These are phyloP conservation scores for Aspergillus neoniger DNA, from an alignment of 2,329 filamentous ascomycete genomes.

Conservation along the genomic window DNA sequence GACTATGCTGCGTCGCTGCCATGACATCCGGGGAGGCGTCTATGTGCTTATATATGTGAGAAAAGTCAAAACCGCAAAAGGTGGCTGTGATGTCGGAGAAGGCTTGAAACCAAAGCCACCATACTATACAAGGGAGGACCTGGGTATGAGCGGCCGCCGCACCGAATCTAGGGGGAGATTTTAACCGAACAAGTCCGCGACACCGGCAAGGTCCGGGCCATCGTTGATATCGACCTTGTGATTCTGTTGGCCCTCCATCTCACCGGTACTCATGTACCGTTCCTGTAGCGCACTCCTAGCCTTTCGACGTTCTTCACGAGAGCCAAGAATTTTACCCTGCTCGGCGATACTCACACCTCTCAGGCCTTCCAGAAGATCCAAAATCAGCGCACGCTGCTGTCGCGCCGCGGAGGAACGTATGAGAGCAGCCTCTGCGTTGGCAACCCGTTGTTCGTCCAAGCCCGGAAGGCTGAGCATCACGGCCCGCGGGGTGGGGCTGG, in stretches of 20 bases:
- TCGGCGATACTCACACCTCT: slow-evolving; percentile 92
- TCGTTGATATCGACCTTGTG: slow-evolving; percentile 48
- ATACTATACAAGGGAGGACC: slow-evolving; percentile 23
- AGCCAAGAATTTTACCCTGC: slow-evolving; percentile 73
- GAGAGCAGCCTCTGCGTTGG: slow-evolving; percentile 63
- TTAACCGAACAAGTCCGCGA: slow-evolving; percentile 57
- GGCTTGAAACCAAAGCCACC: slow-evolving; percentile 5
- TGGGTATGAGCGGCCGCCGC: not conserved
- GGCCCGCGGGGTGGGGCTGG: slow-evolving; percentile 69
- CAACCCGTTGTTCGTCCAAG: slow-evolving; percentile 68
- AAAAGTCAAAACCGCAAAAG: slow-evolving; percentile 8
- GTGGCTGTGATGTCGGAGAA: not conserved
- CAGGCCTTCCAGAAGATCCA: slow-evolving; percentile 82
- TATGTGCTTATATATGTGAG: slow-evolving; percentile 5
- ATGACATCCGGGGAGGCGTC: not conserved
- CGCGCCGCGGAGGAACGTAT: slow-evolving; percentile 60
- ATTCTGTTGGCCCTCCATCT: slow-evolving; percentile 45
- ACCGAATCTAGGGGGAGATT: not conserved
- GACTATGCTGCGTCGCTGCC: not conserved
- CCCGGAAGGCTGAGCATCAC: slow-evolving; percentile 80
- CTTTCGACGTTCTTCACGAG: slow-evolving; percentile 45
- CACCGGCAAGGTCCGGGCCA: slow-evolving; percentile 53
- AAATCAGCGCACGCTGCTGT: slow-evolving; percentile 75
- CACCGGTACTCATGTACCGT: slow-evolving; percentile 45
- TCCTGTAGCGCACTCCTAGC: slow-evolving; percentile 45